Percentiles rank a stretch among this genome's conserved stretches.
phyloP scores from a whole-genome alignment of 495 filamentous ascomycete species.

The Penicillium nucicola region DNA sequence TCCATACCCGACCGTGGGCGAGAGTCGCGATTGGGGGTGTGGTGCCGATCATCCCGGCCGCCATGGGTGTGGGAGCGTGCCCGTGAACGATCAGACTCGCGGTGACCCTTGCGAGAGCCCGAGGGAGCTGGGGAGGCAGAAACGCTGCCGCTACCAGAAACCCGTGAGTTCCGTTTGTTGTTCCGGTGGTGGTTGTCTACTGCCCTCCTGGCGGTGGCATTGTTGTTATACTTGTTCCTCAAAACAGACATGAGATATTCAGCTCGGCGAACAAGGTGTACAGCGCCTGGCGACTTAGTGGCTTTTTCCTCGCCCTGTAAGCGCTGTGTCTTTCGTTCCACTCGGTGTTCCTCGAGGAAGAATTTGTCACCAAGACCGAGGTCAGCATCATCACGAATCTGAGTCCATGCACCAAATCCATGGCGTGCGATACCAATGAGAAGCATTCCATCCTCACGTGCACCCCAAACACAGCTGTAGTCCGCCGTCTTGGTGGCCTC shows the following conservation, averaged over 20 bases:
- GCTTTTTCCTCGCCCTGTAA: slow-evolving; percentile 68
- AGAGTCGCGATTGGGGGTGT: slow-evolving; percentile 40
- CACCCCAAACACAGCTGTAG: slow-evolving; percentile 87
- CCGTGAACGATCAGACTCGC: slow-evolving; percentile 50
- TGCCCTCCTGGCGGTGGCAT: slow-evolving; percentile 64
- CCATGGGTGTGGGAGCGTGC: slow-evolving; percentile 48
- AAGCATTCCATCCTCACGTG: slow-evolving; percentile 95
- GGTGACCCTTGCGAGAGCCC: slow-evolving; percentile 42
- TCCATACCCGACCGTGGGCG: slow-evolving; percentile 35
- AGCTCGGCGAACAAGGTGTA: slow-evolving; percentile 90
- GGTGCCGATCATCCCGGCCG: slow-evolving; percentile 46
- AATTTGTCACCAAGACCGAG: slow-evolving; percentile 87
- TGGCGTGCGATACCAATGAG: slow-evolving; percentile 88
- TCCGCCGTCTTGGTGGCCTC: slow-evolving; percentile 85
- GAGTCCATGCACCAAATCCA: slow-evolving; percentile 89
- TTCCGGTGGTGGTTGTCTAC: slow-evolving; percentile 90
- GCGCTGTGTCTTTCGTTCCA: slow-evolving; percentile 92
- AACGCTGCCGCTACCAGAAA: slow-evolving; percentile 41
- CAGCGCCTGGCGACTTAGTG: slow-evolving; percentile 89
- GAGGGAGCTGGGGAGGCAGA: slow-evolving; percentile 56
- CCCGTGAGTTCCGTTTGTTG: slow-evolving; percentile 61
- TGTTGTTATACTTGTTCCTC: slow-evolving; percentile 69
- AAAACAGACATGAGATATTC: slow-evolving; percentile 93
- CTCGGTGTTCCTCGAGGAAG: slow-evolving; percentile 96
- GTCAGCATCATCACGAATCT: slow-evolving; percentile 88